phyloP scores from a whole-genome alignment of 306 rosid genomes.

The Hippophae rhamnoides region DNA sequence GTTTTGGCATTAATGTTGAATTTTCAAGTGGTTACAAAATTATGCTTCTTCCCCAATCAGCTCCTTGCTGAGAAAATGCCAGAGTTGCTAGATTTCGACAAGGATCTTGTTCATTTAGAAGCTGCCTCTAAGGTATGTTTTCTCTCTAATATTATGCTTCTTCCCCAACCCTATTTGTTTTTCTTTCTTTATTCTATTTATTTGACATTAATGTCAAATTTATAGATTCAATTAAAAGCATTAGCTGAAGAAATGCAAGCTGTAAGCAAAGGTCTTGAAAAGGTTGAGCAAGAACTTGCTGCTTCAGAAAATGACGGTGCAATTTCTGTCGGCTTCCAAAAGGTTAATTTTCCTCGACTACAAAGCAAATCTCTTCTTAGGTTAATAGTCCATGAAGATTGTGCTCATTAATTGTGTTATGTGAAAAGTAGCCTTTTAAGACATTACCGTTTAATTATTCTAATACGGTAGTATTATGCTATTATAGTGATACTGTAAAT shows the following conservation, averaged over 20 bases:
- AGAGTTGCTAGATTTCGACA: constrained; percentile 84
- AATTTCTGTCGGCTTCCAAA: constrained; percentile 71
- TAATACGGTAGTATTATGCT: too few species aligned
- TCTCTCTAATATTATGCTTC: constrained; percentile 13
- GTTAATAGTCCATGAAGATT: neutral
- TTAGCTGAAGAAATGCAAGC: constrained; percentile 99
- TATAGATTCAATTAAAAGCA: constrained; percentile 88
- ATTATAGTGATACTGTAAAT: too few species aligned
- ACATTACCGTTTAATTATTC: too few species aligned
- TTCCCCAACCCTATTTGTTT: constrained; percentile 4
- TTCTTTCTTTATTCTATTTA: neutral
- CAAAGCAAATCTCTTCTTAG: too few species aligned
- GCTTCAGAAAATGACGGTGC: constrained; percentile 82
- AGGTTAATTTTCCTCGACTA: constrained; percentile 34
- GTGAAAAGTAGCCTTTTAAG: too few species aligned
- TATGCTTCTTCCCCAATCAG: constrained; percentile 33
- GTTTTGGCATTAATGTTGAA: constrained; percentile 9
- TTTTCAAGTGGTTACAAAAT: constrained; percentile 15
- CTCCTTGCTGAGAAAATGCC: constrained; percentile 93
- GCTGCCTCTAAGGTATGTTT: constrained; percentile 86
- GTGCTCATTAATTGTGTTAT: neutral
- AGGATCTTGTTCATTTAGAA: constrained; percentile 87
- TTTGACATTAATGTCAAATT: constrained; percentile 15
- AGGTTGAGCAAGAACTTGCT: constrained; percentile 90
- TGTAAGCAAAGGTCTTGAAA: constrained; percentile 94